Conservation (phyloP, 2,329 filamentous ascomycete genomes). For the Clonostachys chloroleuca region DNA sequence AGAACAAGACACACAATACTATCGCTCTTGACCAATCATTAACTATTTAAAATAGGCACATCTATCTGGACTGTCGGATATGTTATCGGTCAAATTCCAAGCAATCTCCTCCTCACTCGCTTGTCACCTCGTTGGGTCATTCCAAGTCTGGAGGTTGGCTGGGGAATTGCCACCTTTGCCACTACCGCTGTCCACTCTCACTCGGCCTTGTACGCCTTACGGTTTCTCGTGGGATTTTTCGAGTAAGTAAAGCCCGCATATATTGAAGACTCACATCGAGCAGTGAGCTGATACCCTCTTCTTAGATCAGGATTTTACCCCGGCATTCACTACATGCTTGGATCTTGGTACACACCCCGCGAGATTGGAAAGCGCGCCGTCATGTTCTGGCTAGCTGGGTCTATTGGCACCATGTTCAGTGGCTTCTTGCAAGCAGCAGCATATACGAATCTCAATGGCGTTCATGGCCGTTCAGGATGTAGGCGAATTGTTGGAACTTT, state of each 20-base stretch:
- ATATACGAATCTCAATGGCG: slow-evolving; percentile 30
- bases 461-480: slow-evolving; percentile 39
- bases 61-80: slow-evolving; percentile 36
- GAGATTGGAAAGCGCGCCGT: slow-evolving; percentile 43
- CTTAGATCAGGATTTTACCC: slow-evolving; percentile 21
- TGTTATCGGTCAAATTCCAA: slow-evolving; percentile 45
- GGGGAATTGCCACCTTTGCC: slow-evolving; percentile 52
- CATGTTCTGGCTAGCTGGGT: slow-evolving; percentile 43
- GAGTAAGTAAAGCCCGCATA: slow-evolving; percentile 19
- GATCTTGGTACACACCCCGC: slow-evolving; percentile 46
- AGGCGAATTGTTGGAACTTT: too few relatives aligned
- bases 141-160: slow-evolving; percentile 44
- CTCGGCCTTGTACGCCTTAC: slow-evolving; percentile 44
- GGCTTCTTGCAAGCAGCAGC: slow-evolving; percentile 42
- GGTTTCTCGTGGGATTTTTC: slow-evolving; percentile 50
- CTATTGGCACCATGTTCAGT: slow-evolving; percentile 45
- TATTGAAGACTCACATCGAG: too few relatives aligned
- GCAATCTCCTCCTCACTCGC: slow-evolving; percentile 42
- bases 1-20: slow-evolving; percentile 46
- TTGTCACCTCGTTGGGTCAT: slow-evolving; percentile 38
- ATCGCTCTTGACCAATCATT: background rate
- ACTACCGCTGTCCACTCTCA: slow-evolving; percentile 45
- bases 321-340: slow-evolving; percentile 44
- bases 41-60: slow-evolving; percentile 17
- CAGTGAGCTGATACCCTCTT: slow-evolving; percentile 19